Conservation (phyloP, 2,329 filamentous ascomycete genomes). For the Aureobasidium mangrovei region DNA sequence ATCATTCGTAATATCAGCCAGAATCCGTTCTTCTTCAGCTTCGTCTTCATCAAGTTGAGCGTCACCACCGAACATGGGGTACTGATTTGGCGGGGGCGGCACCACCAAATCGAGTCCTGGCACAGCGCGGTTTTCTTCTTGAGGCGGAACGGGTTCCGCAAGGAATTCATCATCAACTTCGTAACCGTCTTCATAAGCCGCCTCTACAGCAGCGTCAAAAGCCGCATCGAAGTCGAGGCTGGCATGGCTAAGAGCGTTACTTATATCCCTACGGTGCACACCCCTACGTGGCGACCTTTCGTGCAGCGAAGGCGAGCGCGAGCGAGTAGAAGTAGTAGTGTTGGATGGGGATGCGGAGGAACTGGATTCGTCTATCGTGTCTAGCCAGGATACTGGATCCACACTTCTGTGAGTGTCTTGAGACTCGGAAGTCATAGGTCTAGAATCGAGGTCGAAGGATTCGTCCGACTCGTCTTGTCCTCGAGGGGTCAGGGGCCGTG, state of each 20-base stretch:
- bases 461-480: slow-evolving; percentile 31
- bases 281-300: slow-evolving; percentile 67
- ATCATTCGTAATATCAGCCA: slow-evolving; percentile 82
- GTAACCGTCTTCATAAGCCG: slow-evolving; percentile 86
- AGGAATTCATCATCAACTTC: slow-evolving; percentile 51
- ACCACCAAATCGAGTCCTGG: background rate
- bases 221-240: slow-evolving; percentile 91
- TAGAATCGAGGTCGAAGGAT: slow-evolving; percentile 6
- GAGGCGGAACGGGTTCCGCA: background rate
- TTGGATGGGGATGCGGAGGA: slow-evolving; percentile 37
- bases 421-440: slow-evolving; percentile 1
- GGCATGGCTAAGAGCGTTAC: slow-evolving; percentile 59
- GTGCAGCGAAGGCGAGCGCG: slow-evolving; percentile 65
- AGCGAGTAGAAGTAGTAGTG: slow-evolving; percentile 29
- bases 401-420: background rate
- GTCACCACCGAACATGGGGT: background rate
- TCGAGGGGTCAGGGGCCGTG: slow-evolving; percentile 61
- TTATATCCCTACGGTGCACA: slow-evolving; percentile 60
- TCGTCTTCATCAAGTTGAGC: slow-evolving; percentile 26
- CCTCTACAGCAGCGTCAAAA: slow-evolving; percentile 88
- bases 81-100: background rate
- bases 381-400: slow-evolving; percentile 31
- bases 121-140: background rate
- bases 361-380: slow-evolving; percentile 67
- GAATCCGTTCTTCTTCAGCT: slow-evolving; percentile 42